A percentile compares a stretch with the other conserved stretches of the same genome.
Conservation (phyloP, 306 rosid species). For the Castanopsis chinensis region DNA sequence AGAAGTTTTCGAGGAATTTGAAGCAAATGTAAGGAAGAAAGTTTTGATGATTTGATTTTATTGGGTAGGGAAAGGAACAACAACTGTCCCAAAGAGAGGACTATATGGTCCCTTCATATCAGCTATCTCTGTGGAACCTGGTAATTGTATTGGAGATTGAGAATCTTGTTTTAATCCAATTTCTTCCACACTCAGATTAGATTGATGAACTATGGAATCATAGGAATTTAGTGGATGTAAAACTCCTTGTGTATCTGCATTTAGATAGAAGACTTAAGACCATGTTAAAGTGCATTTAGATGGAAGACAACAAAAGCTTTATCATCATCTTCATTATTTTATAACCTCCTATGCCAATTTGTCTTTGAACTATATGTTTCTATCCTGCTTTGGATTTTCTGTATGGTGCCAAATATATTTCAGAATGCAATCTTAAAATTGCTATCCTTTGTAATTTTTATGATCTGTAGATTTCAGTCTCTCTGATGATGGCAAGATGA, state of each 20-base stretch:
- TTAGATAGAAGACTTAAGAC: too few relatives aligned
- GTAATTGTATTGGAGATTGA: conserved; percentile 12
- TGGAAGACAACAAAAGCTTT: too few relatives aligned
- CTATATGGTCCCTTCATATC: conserved; percentile 70
- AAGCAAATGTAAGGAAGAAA: conserved; percentile 31
- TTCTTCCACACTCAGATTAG: not conserved
- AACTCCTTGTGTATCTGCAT: not conserved
- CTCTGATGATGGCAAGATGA: not conserved
- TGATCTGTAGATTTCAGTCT: conserved; percentile 12
- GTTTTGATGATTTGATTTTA: conserved; percentile 46
- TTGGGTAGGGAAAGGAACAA: conserved; percentile 76
- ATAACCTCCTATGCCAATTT: too few relatives aligned
- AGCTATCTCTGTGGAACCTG: conserved; percentile 57
- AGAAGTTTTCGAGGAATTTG: conserved; percentile 22
- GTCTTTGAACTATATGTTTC: too few relatives aligned
- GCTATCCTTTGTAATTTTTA: too few relatives aligned
- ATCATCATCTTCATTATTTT: too few relatives aligned
- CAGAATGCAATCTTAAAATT: not conserved
- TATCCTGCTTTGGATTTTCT: too few relatives aligned
- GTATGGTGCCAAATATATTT: not conserved
- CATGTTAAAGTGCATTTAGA: too few relatives aligned
- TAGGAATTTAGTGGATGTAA: too few relatives aligned
- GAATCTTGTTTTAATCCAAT: too few relatives aligned
- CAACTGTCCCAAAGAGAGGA: conserved; percentile 38
- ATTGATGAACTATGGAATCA: not conserved